These are phyloP conservation scores for Verticillium nubilum DNA, from an alignment of 2,329 filamentous ascomycete species.

Conservation along the genomic window DNA sequence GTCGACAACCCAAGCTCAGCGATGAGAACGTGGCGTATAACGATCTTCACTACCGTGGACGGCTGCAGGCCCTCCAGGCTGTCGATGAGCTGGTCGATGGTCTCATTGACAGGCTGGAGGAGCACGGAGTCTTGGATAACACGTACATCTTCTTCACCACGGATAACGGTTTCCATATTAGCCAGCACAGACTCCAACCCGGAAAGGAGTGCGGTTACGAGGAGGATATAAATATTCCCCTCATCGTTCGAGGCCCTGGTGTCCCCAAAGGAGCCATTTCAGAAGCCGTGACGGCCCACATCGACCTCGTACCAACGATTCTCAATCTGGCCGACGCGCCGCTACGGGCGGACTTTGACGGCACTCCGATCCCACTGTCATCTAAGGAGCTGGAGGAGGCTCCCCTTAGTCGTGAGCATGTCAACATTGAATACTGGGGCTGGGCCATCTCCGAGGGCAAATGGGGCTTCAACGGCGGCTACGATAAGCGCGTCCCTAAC, in stretches of 20 bases:
- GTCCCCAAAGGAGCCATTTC: slow-evolving; percentile 27
- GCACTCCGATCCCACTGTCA: slow-evolving; percentile 35
- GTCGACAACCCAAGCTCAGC: slow-evolving; percentile 26
- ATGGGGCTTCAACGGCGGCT: slow-evolving; percentile 14
- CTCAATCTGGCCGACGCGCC: slow-evolving; percentile 30
- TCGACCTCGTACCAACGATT: slow-evolving; percentile 51
- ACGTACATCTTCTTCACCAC: slow-evolving; percentile 48
- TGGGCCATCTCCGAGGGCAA: slow-evolving; percentile 22
- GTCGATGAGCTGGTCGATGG: slow-evolving; percentile 40
- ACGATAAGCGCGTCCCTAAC: slow-evolving; percentile 19
- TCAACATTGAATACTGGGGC: slow-evolving; percentile 49
- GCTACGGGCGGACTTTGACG: slow-evolving; percentile 43
- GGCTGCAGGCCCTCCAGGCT: slow-evolving; percentile 36
- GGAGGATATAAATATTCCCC: slow-evolving; percentile 45
- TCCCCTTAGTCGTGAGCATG: slow-evolving; percentile 34
- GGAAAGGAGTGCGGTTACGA: slow-evolving; percentile 48
- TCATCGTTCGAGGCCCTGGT: slow-evolving; percentile 44
- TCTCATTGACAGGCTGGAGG: slow-evolving; percentile 26
- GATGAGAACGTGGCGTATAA: slow-evolving; percentile 25
- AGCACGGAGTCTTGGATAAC: slow-evolving; percentile 26
- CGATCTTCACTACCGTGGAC: slow-evolving; percentile 32
- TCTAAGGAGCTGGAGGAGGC: slow-evolving; percentile 11
- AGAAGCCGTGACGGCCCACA: slow-evolving; percentile 38
- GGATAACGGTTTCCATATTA: slow-evolving; percentile 50
- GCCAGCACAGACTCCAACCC: slow-evolving; percentile 44